phyloP scores from a whole-genome alignment of 1,284 basidiomycete genomes.

The Apiotrichum brassicae region DNA sequence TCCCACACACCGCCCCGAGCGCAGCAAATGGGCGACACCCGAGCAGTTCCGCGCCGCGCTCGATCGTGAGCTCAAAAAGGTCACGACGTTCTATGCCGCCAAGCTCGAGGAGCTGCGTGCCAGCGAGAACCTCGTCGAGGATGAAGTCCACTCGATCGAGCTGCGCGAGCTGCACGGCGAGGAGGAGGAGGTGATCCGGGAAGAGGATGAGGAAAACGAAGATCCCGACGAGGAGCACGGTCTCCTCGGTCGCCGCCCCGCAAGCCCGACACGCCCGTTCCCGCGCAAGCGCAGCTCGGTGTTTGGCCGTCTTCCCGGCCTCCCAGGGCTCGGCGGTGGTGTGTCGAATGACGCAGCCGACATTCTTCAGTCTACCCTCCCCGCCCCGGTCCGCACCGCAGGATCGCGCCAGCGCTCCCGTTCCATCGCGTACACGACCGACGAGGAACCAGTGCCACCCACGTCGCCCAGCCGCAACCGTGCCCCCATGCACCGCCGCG shows the following conservation, averaged over 20 bases:
- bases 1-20: slow-evolving; percentile 44
- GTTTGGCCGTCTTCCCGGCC: slow-evolving; percentile 16
- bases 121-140: slow-evolving; percentile 60
- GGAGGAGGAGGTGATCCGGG: slow-evolving; percentile 50
- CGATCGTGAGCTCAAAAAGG: slow-evolving; percentile 78
- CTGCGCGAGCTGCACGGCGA: slow-evolving; percentile 53
- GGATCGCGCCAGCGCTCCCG: slow-evolving; percentile 13
- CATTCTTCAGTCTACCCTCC: slow-evolving; percentile 38
- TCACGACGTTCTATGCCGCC: slow-evolving; percentile 68
- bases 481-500: slow-evolving; percentile 15
- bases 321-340: slow-evolving; percentile 2
- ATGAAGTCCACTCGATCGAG: slow-evolving; percentile 62
- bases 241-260: slow-evolving; percentile 10
- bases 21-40: slow-evolving; percentile 40
- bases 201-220: slow-evolving; percentile 53
- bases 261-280: slow-evolving; percentile 13
- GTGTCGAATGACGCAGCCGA: slow-evolving; percentile 34
- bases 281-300: slow-evolving; percentile 19
- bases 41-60: slow-evolving; percentile 70
- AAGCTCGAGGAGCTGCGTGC: slow-evolving; percentile 67
- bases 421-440: slow-evolving; percentile 2
- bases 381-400: slow-evolving; percentile 18
- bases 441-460: slow-evolving; percentile 9
- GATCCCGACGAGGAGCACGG: slow-evolving; percentile 52
- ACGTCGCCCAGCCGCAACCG: background rate